Conservation (phyloP, 1,284 basidiomycete species). For the Irpex lacteus region DNA sequence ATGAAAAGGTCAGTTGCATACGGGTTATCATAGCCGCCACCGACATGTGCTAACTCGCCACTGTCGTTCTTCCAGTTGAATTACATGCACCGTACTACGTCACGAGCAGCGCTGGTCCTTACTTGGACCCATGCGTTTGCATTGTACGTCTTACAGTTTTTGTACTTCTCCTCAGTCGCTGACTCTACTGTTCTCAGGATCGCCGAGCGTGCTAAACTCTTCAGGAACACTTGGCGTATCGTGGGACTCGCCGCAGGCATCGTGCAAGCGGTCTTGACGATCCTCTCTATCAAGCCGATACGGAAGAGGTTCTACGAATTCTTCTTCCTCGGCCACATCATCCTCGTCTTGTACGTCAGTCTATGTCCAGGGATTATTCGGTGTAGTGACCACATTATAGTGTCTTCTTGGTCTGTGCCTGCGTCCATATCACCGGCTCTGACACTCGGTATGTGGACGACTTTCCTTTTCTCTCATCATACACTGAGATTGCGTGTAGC, state of each 20-base stretch:
- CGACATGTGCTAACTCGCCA: background rate
- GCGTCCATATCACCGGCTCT: background rate
- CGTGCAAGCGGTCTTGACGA: constrained; percentile 30
- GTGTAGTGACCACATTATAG: constrained; percentile 7
- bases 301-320: constrained; percentile 38
- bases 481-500: background rate
- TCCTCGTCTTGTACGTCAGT: constrained; percentile 29
- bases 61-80: constrained; percentile 18
- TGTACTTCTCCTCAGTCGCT: background rate
- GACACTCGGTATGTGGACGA: background rate
- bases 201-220: background rate
- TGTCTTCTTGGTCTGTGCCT: constrained; percentile 11
- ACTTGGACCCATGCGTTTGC: constrained; percentile 27
- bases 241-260: constrained; percentile 30
- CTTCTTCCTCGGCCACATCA: constrained; percentile 41
- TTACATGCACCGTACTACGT: constrained; percentile 26
- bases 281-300: constrained; percentile 34
- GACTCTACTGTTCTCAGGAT: background rate
- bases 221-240: constrained; percentile 14
- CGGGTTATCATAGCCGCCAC: background rate
- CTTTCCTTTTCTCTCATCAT: background rate
- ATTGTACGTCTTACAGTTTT: constrained; percentile 16
- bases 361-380: no score
- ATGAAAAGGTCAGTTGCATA: constrained; percentile 30
- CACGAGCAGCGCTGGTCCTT: constrained; percentile 24